phyloP scores from a whole-genome alignment of 805 yeast genomes.

The Pichia rugopelliculosa region DNA sequence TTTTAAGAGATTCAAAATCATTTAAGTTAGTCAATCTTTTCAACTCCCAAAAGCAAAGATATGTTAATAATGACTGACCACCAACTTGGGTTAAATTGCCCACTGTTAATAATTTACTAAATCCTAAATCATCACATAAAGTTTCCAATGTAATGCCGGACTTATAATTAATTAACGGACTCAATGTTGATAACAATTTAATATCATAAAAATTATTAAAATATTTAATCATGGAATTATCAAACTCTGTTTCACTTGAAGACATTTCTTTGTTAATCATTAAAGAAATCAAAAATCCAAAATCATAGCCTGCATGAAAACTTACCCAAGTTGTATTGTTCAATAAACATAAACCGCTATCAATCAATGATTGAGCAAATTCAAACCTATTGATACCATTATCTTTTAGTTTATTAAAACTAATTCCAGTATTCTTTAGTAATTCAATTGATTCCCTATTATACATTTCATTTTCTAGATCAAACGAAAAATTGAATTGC shows the following conservation, averaged over 20 bases:
- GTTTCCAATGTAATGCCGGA: constrained; percentile 41
- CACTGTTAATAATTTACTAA: constrained; percentile 50
- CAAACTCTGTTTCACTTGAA: constrained; percentile 67
- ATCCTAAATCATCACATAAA: constrained; percentile 63
- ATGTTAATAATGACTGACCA: constrained; percentile 55
- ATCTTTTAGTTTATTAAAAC: constrained; percentile 63
- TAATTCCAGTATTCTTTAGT: constrained; percentile 73
- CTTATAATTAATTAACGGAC: constrained; percentile 15
- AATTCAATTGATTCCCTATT: constrained; percentile 78
- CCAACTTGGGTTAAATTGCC: constrained; percentile 45
- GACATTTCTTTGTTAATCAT: constrained; percentile 76
- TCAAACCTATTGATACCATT: constrained; percentile 73
- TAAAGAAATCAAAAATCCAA: constrained; percentile 78
- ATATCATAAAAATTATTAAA: constrained; percentile 84
- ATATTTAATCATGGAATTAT: constrained; percentile 58
- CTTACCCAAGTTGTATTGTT: constrained; percentile 76
- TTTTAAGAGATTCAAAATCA: constrained; percentile 17
- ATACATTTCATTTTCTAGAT: constrained; percentile 72
- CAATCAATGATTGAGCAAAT: constrained; percentile 78
- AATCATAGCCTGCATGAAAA: constrained; percentile 90
- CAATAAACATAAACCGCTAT: constrained; percentile 78
- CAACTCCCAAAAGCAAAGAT: constrained; percentile 58
- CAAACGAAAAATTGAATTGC: constrained; percentile 92
- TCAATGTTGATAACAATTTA: constrained; percentile 40
- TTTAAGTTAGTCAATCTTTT: constrained; percentile 20